Base-by-base conservation (phyloP, 768 basidiomycete genomes). In the Tricholoma hemisulphureum region DNA sequence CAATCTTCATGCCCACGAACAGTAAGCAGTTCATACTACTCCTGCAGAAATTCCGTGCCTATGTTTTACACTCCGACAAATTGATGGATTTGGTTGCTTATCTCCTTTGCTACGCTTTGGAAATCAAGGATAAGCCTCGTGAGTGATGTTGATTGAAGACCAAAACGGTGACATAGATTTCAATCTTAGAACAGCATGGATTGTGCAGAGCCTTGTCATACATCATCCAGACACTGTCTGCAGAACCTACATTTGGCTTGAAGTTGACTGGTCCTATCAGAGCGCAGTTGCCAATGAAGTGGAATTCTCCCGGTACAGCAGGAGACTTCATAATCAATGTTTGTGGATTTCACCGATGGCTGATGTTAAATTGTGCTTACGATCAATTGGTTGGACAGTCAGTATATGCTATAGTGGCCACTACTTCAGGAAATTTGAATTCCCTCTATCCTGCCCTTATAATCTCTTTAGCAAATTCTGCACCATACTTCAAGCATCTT, bases 41-140 rank as follows among this genome's bases (percentile, higher is more conserved):
- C 18, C 56, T 34, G n/a, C 63, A 97, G 94, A 95, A 94, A 87
- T 95, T 98, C 73, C 83, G 91, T 20, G 73, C 77, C n/a, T 87
- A 88, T 68, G 74, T 95, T 7, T 72, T 95, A 11, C 89, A 94
- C 52, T 89, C 88, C 2, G 91, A 93, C 32, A 87, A 83, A 68
- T 84, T 84, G 2, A 85, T 84, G 70, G 90, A 95, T 65, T 67
- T 95, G 4, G 75, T 93, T 24, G 89, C 83, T 0, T 88, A 91
- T 69, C 80, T 96, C 32, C 73, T 97, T 13, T 88, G 89, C 64
- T 89, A 89, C 68, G 84, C 84, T 50, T 77, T 97, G 24, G 93
- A 95, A 59, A 86, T 94, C 67, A 97, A 97, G 71, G 95, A 98
- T 67, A 93, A 93, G 73, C 90, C 94, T 59, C 86, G 94, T 96